A percentile compares a stretch with the other conserved stretches of the same genome.
Conservation (phyloP, 768 basidiomycete species). For the Tubosaeta sp. region DNA sequence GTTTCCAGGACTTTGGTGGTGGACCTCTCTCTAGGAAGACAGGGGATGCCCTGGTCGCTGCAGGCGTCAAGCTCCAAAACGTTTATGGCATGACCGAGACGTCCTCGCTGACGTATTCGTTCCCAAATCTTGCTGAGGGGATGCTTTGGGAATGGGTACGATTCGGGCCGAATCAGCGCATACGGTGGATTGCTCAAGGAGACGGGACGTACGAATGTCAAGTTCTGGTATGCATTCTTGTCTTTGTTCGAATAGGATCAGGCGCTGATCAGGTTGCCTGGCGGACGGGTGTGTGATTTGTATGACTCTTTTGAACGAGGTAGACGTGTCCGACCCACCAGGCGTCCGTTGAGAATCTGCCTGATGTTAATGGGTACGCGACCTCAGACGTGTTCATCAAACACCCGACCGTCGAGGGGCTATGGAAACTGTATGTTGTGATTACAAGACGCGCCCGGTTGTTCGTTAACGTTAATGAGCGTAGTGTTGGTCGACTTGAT, state of each 20-base stretch:
- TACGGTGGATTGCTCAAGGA: slow-evolving; percentile 31
- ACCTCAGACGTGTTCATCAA: slow-evolving; percentile 41
- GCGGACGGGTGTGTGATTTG: neutral
- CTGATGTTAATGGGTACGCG: slow-evolving; percentile 38
- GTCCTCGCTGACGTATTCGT: slow-evolving; percentile 15
- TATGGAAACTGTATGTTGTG: slow-evolving; percentile 40
- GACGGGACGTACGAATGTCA: slow-evolving; percentile 36
- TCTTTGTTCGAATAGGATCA: neutral
- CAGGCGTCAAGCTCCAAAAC: slow-evolving; percentile 32
- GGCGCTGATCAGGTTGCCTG: neutral
- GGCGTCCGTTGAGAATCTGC: slow-evolving; percentile 31
- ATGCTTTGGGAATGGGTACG: slow-evolving; percentile 37
- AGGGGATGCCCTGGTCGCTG: slow-evolving; percentile 31
- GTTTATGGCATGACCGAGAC: slow-evolving; percentile 41
- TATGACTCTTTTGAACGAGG: neutral
- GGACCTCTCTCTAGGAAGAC: slow-evolving; percentile 35
- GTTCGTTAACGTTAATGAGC: neutral
- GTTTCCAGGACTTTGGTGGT: slow-evolving; percentile 34
- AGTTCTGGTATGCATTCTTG: slow-evolving; percentile 27
- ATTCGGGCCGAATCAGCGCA: slow-evolving; percentile 16
- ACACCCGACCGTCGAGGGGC: slow-evolving; percentile 39
- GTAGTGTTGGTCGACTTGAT: slow-evolving; percentile 38
- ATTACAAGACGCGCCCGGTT: neutral
- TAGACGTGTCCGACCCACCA: slow-evolving; percentile 24
- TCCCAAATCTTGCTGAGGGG: slow-evolving; percentile 3